Evolutionary conservation across 306 rosid genomes (phyloP).

Genomic region (Malus domestica): ASM211411v1 NC_041805.1:20216001-20216500

Average conservation of each 20-base stretch:
- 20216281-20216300: background rate
- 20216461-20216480: background rate
- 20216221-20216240: background rate
- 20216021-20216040: background rate
- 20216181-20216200: background rate
- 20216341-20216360: background rate
- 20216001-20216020: background rate
- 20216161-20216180: background rate
- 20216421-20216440: background rate
- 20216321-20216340: background rate
- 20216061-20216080: background rate
- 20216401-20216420: background rate
- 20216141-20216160: background rate
- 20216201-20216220: background rate
- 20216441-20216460: background rate
- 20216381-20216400: background rate
- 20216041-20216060: background rate
- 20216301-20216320: background rate
- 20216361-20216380: background rate
- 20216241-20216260: background rate
- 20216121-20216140: too few relatives aligned
- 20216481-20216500: background rate
- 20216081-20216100: background rate
- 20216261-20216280: background rate
- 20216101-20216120: background rate